phyloP scores from a whole-genome alignment of 768 basidiomycete genomes.

The Lactifluus echinatus region DNA sequence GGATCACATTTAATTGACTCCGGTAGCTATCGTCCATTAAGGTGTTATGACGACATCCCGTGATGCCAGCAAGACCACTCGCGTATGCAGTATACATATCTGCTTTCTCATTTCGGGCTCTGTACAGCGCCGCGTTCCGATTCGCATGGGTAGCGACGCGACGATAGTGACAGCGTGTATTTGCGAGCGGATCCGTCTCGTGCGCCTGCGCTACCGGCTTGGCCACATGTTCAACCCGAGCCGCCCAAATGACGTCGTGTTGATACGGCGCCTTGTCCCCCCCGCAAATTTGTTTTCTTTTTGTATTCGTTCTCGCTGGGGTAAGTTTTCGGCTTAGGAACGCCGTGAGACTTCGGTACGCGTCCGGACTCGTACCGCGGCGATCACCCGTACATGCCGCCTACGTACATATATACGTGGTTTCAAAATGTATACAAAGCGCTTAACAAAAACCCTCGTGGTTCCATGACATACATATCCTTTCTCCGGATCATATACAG shows the following conservation, averaged over 20 bases:
- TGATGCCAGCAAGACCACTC: background rate
- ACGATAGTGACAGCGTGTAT: background rate
- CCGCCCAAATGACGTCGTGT: background rate
- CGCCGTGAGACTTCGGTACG: background rate
- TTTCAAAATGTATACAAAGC: background rate
- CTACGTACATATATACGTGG: no score
- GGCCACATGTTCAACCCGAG: constrained; percentile 8
- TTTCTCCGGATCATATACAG: background rate
- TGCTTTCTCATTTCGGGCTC: background rate
- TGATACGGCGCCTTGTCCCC: background rate
- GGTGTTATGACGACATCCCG: background rate
- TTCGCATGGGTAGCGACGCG: background rate
- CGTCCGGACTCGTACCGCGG: constrained; percentile 1
- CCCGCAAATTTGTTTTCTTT: background rate
- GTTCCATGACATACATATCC: background rate
- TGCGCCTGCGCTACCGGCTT: background rate
- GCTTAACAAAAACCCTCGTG: no score
- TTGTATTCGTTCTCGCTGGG: background rate
- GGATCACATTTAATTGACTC: background rate
- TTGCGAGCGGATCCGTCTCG: background rate
- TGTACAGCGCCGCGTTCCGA: background rate
- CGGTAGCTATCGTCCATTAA: background rate
- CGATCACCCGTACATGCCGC: background rate
- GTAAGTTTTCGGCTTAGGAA: constrained; percentile 8
- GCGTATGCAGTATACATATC: background rate